Conservation (phyloP, 306 rosid species). For the Quercus berberidifolia region DNA sequence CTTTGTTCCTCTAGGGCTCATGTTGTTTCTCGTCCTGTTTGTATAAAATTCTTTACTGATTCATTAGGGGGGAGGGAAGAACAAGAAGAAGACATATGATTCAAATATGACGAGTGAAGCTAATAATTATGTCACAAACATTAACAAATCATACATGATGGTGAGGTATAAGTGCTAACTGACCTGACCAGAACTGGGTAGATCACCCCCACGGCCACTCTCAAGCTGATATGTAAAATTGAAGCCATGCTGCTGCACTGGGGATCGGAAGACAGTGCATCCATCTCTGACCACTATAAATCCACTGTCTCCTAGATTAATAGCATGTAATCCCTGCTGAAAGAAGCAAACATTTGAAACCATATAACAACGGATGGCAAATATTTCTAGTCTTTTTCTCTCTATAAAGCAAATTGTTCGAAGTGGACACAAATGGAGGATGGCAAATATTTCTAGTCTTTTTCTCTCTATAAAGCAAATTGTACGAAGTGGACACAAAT, state of each 20-base stretch:
- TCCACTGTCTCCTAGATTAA: constrained; percentile 94
- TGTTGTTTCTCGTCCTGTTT: no score
- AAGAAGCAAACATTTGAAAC: constrained; percentile 16
- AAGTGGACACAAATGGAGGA: background rate
- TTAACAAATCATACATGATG: background rate
- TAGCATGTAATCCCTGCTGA: constrained; percentile 76
- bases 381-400: constrained; percentile 2
- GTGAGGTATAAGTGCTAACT: constrained; percentile 10
- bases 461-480: constrained; percentile 6
- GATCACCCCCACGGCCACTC: constrained; percentile 73
- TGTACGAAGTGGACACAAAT: background rate
- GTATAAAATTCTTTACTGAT: no score
- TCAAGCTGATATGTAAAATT: constrained; percentile 87
- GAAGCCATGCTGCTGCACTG: constrained; percentile 81
- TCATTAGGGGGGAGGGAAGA: no score
- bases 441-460: constrained; percentile 1
- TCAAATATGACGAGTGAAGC: background rate
- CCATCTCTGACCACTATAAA: constrained; percentile 88
- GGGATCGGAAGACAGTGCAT: constrained; percentile 71
- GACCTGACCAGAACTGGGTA: constrained; percentile 93
- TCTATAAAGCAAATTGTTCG: constrained; percentile 6
- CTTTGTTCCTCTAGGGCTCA: no score
- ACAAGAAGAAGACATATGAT: background rate
- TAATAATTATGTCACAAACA: background rate
- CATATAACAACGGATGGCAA: background rate